Evolutionary conservation across 768 basidiomycete genomes (phyloP).

Genomic region (Hericium alpestre): DNA sequence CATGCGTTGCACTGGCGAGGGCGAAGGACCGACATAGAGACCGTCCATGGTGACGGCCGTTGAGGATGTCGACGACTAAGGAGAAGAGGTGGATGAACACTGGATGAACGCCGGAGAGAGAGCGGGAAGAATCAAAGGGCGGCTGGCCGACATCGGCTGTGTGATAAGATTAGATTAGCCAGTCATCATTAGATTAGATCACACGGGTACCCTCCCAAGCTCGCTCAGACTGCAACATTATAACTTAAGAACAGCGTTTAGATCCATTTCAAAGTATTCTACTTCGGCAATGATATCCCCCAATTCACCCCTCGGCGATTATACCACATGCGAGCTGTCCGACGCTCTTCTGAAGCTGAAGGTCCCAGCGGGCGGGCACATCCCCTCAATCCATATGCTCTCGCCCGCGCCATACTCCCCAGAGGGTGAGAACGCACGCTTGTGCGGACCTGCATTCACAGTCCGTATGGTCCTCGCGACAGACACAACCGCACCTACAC

Average conservation of each 20-base stretch:
- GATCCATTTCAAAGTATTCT: slow-evolving; percentile 1
- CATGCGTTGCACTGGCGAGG: neutral
- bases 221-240: neutral
- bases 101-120: neutral
- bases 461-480: slow-evolving; percentile 66
- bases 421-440: slow-evolving; percentile 23
- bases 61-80: neutral
- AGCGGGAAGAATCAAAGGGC: neutral
- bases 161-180: neutral
- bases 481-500: slow-evolving; percentile 51
- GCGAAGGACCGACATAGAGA: neutral
- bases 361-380: slow-evolving; percentile 57
- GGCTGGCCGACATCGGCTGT: neutral
- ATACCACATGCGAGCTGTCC: slow-evolving; percentile 76
- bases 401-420: slow-evolving; percentile 30
- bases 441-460: slow-evolving; percentile 80
- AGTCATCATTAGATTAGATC: neutral
- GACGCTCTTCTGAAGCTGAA: slow-evolving; percentile 82
- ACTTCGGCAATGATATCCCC: slow-evolving; percentile 13
- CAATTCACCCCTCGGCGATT: slow-evolving; percentile 19
- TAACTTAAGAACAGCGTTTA: too few relatives aligned
- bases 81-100: neutral
- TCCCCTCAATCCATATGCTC: slow-evolving; percentile 65
- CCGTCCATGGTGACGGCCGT: neutral
- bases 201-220: neutral